phyloP scores from a whole-genome alignment of 1,284 basidiomycete genomes.

The Pascua guehoae region DNA sequence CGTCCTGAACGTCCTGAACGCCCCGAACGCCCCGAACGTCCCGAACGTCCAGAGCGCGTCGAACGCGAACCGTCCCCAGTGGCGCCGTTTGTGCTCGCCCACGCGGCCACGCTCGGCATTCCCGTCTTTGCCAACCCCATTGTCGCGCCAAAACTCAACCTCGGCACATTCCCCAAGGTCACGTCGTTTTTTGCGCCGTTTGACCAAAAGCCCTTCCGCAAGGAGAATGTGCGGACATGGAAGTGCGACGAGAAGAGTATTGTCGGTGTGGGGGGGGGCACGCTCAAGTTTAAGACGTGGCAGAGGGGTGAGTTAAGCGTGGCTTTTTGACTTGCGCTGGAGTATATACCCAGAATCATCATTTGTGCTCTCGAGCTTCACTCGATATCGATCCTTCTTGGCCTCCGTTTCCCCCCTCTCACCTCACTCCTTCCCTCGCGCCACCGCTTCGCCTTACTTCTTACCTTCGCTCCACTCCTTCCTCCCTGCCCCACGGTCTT shows the following conservation, averaged over 20 bases:
- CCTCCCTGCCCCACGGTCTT: too few species aligned
- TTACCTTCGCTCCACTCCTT: too few species aligned
- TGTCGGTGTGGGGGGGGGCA: conserved; percentile 36
- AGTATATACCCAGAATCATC: neutral
- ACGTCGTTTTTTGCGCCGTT: conserved; percentile 38
- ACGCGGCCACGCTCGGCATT: conserved; percentile 34
- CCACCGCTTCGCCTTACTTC: too few species aligned
- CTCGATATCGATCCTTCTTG: too few species aligned
- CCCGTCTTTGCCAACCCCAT: conserved; percentile 45
- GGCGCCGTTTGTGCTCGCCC: conserved; percentile 37
- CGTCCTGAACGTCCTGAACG: too few species aligned
- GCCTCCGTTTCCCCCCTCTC: too few species aligned
- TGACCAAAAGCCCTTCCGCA: conserved; percentile 37
- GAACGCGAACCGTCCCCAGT: conserved; percentile 16
- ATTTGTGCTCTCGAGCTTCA: neutral
- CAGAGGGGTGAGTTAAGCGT: conserved; percentile 25
- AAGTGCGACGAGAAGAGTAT: conserved; percentile 24
- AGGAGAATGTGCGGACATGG: conserved; percentile 37
- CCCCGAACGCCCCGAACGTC: neutral
- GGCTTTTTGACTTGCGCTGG: neutral
- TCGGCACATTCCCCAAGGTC: conserved; percentile 39
- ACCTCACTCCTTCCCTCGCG: too few species aligned
- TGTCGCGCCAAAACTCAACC: conserved; percentile 28
- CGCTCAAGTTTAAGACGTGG: conserved; percentile 42
- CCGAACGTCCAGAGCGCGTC: neutral